phyloP scores from a whole-genome alignment of 768 basidiomycete species.

The Tremella fuciformis region DNA sequence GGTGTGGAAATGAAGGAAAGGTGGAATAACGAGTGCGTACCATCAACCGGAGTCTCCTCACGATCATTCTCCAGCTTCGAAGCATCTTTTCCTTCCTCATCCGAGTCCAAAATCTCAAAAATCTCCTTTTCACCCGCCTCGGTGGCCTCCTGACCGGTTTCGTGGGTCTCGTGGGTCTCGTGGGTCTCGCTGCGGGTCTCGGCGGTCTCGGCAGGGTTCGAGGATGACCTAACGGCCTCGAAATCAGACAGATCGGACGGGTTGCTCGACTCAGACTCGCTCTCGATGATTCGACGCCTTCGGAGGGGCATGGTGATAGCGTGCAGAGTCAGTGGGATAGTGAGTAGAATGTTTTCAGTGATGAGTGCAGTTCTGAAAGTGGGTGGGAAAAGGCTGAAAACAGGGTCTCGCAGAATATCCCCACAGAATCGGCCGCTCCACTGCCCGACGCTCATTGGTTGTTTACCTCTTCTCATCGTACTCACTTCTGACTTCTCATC shows the following conservation, averaged over 20 bases:
- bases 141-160: too few species aligned
- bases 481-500: not conserved
- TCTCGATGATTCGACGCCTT: not conserved
- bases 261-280: not conserved
- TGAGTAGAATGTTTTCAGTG: not conserved
- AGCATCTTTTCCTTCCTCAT: too few species aligned
- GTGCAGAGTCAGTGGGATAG: not conserved
- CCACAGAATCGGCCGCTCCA: not conserved
- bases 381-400: constrained; percentile 1
- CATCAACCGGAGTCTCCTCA: not conserved
- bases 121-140: too few species aligned
- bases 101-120: too few species aligned
- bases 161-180: constrained; percentile 1
- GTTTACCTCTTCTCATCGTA: too few species aligned
- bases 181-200: too few species aligned
- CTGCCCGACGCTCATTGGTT: not conserved
- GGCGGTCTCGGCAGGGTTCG: not conserved
- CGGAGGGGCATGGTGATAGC: not conserved
- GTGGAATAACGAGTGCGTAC: not conserved
- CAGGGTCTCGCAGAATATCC: constrained; percentile 3
- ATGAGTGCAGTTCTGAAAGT: not conserved
- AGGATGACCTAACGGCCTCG: too few species aligned
- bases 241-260: not conserved
- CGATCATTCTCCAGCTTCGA: not conserved
- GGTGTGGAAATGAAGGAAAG: constrained; percentile 4